Evolutionary conservation across 768 basidiomycete genomes (phyloP), one percentile per base, ranked within the genome.

Genomic region (Boletus rufocinnamomeus): DNA sequence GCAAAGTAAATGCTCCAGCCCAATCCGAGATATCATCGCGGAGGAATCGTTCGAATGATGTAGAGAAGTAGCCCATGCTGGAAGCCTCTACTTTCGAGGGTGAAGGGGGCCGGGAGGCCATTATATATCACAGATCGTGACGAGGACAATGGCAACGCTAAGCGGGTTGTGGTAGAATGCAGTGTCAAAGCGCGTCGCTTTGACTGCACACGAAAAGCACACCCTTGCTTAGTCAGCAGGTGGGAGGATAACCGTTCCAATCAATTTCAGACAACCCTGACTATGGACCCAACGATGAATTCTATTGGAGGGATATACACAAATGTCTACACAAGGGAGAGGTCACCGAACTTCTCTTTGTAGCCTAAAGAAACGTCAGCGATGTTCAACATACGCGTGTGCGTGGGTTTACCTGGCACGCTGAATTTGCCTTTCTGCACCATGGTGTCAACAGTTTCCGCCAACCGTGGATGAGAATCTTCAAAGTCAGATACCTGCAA

Each of bases 341-440:
- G 85, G 75, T 96, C 93, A 71, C 94, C 94, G 74, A 95, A 96
- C 80, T 95, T 95, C 84, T 96, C 94, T 82, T 91, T 88, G 85
- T 92, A 92, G 38, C 90, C 88, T 90, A 66, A 35, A 52, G 27
- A 49, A 47, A 57, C 41, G 40, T 64, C 34, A 57, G 61, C n/a
- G 11, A 37, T 19, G 28, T 35, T 48, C 32, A 19, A 19, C 25
- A 25, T 19, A 41, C 1, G 30, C 17, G 17, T 2, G 4, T 21
- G 17, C 17, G 17, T 21, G 17, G 17, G 19, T 80, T 54, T 72
- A 88, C 95, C 95, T 69, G 96, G 96, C 58, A 98, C 95, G 69
- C 89, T 93, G 89, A 93, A 97, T 80, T 98, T 97, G 76, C 95
- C 95, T 80, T 98, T 95, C 84, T 89, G 87, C 63, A 98, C 75